phyloP scores from a whole-genome alignment of 208 protist species.

The Crithidia thermophila region DNA sequence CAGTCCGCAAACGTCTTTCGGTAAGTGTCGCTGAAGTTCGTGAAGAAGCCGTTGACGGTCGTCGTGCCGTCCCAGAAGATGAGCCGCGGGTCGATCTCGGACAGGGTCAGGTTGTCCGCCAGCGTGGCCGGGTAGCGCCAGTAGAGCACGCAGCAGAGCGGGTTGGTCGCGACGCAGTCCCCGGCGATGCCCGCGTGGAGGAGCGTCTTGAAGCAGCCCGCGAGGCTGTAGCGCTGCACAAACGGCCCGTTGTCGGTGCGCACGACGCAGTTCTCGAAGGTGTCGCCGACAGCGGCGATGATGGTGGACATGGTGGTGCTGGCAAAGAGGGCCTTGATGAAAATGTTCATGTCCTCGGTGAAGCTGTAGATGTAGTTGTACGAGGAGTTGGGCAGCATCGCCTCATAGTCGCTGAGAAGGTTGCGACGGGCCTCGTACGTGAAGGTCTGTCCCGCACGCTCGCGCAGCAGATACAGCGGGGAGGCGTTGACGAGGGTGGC shows the following conservation, averaged over 20 bases:
- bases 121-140: slow-evolving; percentile 32
- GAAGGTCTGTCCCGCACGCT: slow-evolving; percentile 10
- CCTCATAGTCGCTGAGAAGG: not conserved
- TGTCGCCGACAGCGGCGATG: not conserved
- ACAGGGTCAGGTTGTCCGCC: slow-evolving; percentile 1
- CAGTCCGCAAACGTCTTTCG: slow-evolving; percentile 5
- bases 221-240: not conserved
- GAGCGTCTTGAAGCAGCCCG: slow-evolving; percentile 22
- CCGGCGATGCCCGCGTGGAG: slow-evolving; percentile 27
- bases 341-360: slow-evolving; percentile 32
- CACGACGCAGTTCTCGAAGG: not conserved
- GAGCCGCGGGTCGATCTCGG: slow-evolving; percentile 22
- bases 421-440: slow-evolving; percentile 20
- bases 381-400: not conserved
- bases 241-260: not conserved
- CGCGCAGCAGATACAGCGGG: slow-evolving; percentile 17
- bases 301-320: not conserved
- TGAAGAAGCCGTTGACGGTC: slow-evolving; percentile 34
- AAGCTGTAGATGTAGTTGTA: slow-evolving; percentile 31
- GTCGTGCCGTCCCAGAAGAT: slow-evolving; percentile 36
- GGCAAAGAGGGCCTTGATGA: slow-evolving; percentile 13
- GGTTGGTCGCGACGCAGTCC: slow-evolving; percentile 25
- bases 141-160: slow-evolving; percentile 36
- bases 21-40: slow-evolving; percentile 31
- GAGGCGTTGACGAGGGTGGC: slow-evolving; percentile 4